Percentiles rank a stretch among this genome's conserved stretches.
phyloP scores from a whole-genome alignment of 257 asterid genomes.

The Scutellaria minor region DNA sequence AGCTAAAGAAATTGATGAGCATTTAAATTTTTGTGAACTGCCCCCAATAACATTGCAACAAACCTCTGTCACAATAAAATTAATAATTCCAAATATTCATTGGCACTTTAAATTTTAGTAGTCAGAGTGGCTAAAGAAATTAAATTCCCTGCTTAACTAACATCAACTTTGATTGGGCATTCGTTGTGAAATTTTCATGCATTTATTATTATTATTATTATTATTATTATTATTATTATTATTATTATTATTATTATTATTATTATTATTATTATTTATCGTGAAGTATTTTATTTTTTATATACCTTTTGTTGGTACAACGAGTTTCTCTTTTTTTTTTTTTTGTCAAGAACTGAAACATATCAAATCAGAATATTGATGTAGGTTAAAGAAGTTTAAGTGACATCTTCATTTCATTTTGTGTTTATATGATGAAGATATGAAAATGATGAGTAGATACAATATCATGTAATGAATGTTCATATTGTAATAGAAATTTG shows the following conservation, averaged over 20 bases:
- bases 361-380: too few relatives aligned
- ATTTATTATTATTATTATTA: conserved; percentile 20
- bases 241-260: too few relatives aligned
- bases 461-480: too few relatives aligned
- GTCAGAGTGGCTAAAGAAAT: conserved; percentile 34
- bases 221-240: too few relatives aligned
- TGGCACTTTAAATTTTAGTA: conserved; percentile 22
- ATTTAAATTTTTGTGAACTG: conserved; percentile 31
- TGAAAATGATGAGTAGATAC: too few relatives aligned
- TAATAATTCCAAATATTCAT: conserved; percentile 35
- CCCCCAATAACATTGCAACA: conserved; percentile 41
- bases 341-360: not conserved
- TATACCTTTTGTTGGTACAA: not conserved
- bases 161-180: conserved; percentile 8
- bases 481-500: too few relatives aligned
- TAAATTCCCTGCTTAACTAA: conserved; percentile 23
- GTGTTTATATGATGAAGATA: too few relatives aligned
- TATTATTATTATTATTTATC: conserved; percentile 7
- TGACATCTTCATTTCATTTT: too few relatives aligned
- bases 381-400: too few relatives aligned
- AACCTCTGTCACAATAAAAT: conserved; percentile 38
- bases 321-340: not conserved
- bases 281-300: not conserved
- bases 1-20: conserved; percentile 34
- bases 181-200: not conserved